phyloP scores from a whole-genome alignment of 176 grass and related monocot genomes.

The Carex pumila region DNA sequence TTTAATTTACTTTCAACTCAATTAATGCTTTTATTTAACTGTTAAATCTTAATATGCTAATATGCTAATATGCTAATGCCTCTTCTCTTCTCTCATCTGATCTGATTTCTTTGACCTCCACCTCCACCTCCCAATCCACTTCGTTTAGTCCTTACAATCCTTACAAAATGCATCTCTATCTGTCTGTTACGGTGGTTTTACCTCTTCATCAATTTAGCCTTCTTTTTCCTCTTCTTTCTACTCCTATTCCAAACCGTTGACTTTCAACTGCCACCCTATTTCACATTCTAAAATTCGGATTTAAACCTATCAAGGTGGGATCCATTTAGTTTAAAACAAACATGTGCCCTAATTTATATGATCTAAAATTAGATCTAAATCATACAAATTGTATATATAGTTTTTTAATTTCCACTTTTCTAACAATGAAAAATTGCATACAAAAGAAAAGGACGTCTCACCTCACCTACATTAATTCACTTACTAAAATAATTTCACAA shows the following conservation, averaged over 20 bases:
- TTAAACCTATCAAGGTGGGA: background rate
- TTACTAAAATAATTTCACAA: background rate
- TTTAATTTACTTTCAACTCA: background rate
- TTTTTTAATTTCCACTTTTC: background rate
- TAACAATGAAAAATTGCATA: background rate
- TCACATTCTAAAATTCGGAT: background rate
- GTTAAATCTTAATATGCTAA: too few species aligned
- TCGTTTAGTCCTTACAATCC: background rate
- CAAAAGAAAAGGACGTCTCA: background rate
- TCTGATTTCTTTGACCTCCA: background rate
- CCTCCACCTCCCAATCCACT: background rate
- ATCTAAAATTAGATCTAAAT: conserved; percentile 1
- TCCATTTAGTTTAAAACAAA: background rate
- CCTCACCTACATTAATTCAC: background rate
- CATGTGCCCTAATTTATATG: background rate
- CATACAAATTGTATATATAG: background rate
- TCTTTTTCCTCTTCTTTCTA: background rate
- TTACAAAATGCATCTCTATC: background rate
- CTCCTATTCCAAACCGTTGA: background rate
- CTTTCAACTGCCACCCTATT: background rate
- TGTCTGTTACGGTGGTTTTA: background rate
- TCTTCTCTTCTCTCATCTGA: background rate
- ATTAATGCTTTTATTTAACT: too few species aligned
- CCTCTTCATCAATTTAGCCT: background rate
- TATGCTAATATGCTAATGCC: too few species aligned